phyloP scores from a whole-genome alignment of 768 basidiomycete species.

The Suillus decipiens region DNA sequence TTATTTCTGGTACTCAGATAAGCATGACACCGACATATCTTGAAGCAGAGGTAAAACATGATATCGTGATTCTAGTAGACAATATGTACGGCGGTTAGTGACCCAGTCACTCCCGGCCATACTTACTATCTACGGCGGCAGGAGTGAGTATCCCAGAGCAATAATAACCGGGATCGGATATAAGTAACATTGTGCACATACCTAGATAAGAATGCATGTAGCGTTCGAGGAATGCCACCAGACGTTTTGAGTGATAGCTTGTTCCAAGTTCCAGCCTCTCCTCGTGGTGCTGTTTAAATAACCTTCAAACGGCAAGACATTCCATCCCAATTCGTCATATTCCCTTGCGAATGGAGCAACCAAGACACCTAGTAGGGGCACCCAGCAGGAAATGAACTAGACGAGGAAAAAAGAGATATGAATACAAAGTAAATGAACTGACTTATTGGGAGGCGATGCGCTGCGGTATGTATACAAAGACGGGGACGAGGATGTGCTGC shows the following conservation, averaged over 20 bases:
- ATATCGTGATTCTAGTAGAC: background rate
- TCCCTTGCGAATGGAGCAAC: background rate
- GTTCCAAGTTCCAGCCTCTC: background rate
- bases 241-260: background rate
- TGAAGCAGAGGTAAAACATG: background rate
- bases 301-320: background rate
- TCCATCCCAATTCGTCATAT: background rate
- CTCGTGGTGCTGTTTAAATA: background rate
- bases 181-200: background rate
- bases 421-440: background rate
- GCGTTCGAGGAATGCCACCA: background rate
- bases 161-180: too few relatives aligned
- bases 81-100: background rate
- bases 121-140: too few relatives aligned
- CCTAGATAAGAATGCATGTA: too few relatives aligned
- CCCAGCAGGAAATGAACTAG: background rate
- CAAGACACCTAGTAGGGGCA: background rate
- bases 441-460: background rate
- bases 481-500: background rate
- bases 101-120: too few relatives aligned
- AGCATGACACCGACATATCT: background rate
- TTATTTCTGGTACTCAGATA: background rate
- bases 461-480: background rate
- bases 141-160: too few relatives aligned
- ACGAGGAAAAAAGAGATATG: background rate